Base-by-base conservation (phyloP, 202 grass and related monocot species). In the Bolboschoenoplectus hybrid region DNA sequence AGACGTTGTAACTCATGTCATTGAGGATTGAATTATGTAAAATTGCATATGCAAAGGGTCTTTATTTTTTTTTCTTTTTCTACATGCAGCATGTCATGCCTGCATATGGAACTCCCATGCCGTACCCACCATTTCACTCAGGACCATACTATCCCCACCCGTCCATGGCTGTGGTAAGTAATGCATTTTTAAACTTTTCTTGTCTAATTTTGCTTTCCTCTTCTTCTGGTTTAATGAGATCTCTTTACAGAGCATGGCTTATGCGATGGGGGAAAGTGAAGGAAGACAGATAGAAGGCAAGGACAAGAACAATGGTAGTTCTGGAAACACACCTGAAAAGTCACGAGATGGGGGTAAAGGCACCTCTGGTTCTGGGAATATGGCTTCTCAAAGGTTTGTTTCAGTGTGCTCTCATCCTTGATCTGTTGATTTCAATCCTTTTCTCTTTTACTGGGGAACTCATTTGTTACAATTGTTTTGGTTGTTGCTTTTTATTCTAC, bases 121-220 rank as follows among this genome's bases (percentile, higher is more conserved):
- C 93, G 49, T 93, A 92, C 67, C 82, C 90, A 4, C 58, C 86
- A 47, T 95, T 94, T 81, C 89, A 92, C 63, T 90, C 90, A 10
- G 93, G 91, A 49, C 86, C 88, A 2, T 89, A 92, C 72, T 98
- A 93, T 89, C 86, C 92, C 57, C 89, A 93, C 85, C 88, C 93
- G 26, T 58, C 93, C 45, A 85, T 95, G 87, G 84, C 79, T 85
- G 82, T 84, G 87, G 93, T 92, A 88, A 92, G 88, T 76, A 79
- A 70, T 86, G 38, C 19, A 83, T 26, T 26, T 11, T 82, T 44
- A 20, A 51, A 36, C 16, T 55, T 64, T 32, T 63, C 74, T 82
- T 79, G 10, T 58, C 56, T 55, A 61, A 44, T 61, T 72, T 62
- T 84, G 13, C 14, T 61, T 53, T 57, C 26, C 34, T 84, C 20